Evolutionary conservation across 2,329 filamentous ascomycete species (phyloP), one percentile per base, ranked within the genome.

Genomic region (Plenodomus biglobosus): DNA sequence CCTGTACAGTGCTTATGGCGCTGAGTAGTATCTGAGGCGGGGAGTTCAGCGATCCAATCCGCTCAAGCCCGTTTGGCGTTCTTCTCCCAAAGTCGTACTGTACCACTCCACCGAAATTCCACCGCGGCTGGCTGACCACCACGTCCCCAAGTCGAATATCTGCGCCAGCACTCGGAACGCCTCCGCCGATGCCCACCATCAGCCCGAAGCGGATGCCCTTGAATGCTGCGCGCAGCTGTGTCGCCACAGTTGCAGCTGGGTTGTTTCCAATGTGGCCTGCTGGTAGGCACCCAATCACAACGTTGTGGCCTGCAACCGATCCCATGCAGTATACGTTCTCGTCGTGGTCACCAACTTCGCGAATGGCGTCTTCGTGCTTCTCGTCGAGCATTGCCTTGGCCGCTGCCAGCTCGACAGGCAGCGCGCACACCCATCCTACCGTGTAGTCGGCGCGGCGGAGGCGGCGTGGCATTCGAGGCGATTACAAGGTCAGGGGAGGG

Each of bases 121-220:
- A 0, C 2, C 50, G 10, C 13, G 58, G 60, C 17, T 55, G 41
- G 53, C 55, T 59, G 8, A 64, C 54, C 20, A 62, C 60, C n/a
- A 65, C 57, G 18, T 65, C 62, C 8, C 62, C 62, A 16, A 65
- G 59, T 20, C 62, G 52, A 10, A 64, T 53, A 38, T 65, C 62
- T 35, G 35, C 38, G 34, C 52, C 44, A 3, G 17, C 37, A 30
- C 50, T 54, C 8, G 59, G 56, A n/a, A 62, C 60, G 18, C 62
- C 62, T 21, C 71, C 70, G 0, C 72, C 75, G 32, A 78, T 73
- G 16, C 75, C 75, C 1, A 78, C 74, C 65, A 79, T 69, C 1
- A 79, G 59, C 2, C 67, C 68, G 34, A 77, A 63, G 17, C 56
- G 62, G 24, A 76, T 71, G 1, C 18, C 34, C 5, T 41, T 48